phyloP scores from a whole-genome alignment of 257 asterid genomes.

The Primulina huaijiensis region DNA sequence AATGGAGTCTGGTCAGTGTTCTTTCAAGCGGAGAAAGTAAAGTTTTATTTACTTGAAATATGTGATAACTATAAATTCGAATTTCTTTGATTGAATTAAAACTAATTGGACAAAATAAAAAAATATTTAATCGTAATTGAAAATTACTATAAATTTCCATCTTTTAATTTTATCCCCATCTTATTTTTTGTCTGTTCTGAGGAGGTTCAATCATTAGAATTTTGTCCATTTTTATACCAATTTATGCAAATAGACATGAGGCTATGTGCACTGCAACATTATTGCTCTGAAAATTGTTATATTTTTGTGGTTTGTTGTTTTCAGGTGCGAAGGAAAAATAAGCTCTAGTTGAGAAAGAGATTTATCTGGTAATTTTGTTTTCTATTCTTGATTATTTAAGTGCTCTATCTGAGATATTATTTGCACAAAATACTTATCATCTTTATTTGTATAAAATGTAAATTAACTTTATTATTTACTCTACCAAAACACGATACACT shows the following conservation, averaged over 20 bases:
- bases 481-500: background rate
- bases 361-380: background rate
- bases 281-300: background rate
- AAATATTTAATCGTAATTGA: too few relatives aligned
- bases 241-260: background rate
- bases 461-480: background rate
- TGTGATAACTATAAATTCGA: too few relatives aligned
- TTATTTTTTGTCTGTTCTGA: too few relatives aligned
- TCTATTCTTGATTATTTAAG: background rate
- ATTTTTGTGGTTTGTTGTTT: background rate
- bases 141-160: too few relatives aligned
- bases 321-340: conserved; percentile 12
- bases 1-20: too few relatives aligned
- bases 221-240: too few relatives aligned
- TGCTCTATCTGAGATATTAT: background rate
- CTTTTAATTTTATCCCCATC: too few relatives aligned
- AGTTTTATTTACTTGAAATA: too few relatives aligned
- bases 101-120: too few relatives aligned
- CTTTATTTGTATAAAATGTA: background rate
- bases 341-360: conserved; percentile 15
- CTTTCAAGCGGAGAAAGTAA: background rate
- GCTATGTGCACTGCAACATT: background rate
- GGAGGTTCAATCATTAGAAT: too few relatives aligned
- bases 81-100: too few relatives aligned
- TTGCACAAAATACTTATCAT: background rate